phyloP scores from a whole-genome alignment of 768 basidiomycete species.

The Leccinum broughii region DNA sequence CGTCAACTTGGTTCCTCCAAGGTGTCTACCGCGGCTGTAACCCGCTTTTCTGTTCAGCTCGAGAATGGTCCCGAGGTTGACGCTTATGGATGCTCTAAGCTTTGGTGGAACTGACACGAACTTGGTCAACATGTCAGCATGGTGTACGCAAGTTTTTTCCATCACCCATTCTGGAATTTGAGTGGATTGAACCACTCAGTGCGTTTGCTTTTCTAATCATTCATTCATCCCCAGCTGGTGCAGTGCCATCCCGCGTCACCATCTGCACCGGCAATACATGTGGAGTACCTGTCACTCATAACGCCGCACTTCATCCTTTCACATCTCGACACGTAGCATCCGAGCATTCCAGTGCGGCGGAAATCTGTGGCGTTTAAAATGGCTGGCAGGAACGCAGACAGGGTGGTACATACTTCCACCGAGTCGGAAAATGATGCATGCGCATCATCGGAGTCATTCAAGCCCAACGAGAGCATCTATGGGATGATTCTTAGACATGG shows the following conservation, averaged over 20 bases:
- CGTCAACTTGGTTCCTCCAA: not conserved
- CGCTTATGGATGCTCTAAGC: no score
- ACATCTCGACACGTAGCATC: no score
- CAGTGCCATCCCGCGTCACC: conserved; percentile 16
- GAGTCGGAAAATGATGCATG: no score
- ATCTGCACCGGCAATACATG: conserved; percentile 14
- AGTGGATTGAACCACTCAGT: not conserved
- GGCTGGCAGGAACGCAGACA: no score
- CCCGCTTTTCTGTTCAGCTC: not conserved
- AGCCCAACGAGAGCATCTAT: no score
- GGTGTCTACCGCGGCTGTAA: not conserved
- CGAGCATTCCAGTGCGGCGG: no score
- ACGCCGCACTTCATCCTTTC: no score
- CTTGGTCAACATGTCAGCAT: conserved; percentile 15
- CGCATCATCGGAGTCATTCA: no score
- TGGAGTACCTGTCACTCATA: no score
- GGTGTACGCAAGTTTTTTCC: conserved; percentile 23
- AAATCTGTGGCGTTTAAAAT: no score
- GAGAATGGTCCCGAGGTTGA: not conserved
- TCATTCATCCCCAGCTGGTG: conserved; percentile 2
- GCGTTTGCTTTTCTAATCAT: not conserved
- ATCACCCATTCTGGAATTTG: conserved; percentile 23
- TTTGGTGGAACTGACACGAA: not conserved
- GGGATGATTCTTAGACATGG: not conserved
- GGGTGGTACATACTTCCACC: no score